A percentile compares a stretch with the other conserved stretches of the same genome.
Conservation (phyloP, 805 yeast genomes). For the Debaryomyces prosopidis region DNA sequence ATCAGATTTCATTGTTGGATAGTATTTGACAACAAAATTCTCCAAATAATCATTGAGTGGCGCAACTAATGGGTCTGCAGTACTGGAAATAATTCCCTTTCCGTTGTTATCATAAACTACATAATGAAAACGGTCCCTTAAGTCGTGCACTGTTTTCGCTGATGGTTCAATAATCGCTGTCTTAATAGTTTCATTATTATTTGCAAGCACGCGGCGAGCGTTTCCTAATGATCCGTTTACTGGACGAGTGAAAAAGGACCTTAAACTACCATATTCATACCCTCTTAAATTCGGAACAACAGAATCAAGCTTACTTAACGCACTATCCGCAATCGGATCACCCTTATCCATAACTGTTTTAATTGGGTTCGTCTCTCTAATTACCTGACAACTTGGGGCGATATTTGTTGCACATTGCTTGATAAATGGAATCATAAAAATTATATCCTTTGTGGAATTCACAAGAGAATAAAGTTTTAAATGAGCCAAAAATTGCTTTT, state of each 20-base stretch:
- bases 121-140: constrained; percentile 52
- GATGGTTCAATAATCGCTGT: constrained; percentile 45
- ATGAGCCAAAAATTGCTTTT: constrained; percentile 26
- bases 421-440: constrained; percentile 37
- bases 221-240: constrained; percentile 33
- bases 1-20: constrained; percentile 46
- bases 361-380: constrained; percentile 31
- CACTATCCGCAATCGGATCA: constrained; percentile 48
- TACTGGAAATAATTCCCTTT: constrained; percentile 61
- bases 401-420: constrained; percentile 29
- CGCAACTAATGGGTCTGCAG: constrained; percentile 58
- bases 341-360: constrained; percentile 53
- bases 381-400: constrained; percentile 22
- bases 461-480: constrained; percentile 50
- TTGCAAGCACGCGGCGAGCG: constrained; percentile 7
- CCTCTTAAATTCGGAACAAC: constrained; percentile 61
- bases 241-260: constrained; percentile 54
- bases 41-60: constrained; percentile 62
- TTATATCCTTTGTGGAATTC: constrained; percentile 35
- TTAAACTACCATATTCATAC: constrained; percentile 48
- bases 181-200: constrained; percentile 9
- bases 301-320: constrained; percentile 59
- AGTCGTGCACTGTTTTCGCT: constrained; percentile 44
- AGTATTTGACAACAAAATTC: constrained; percentile 39
- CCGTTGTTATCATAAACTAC: constrained; percentile 59